Percentiles rank a stretch among this genome's conserved stretches.
These are phyloP conservation scores for Neurospora hispaniola DNA, from an alignment of 495 filamentous ascomycete genomes.

Conservation along the genomic window DNA sequence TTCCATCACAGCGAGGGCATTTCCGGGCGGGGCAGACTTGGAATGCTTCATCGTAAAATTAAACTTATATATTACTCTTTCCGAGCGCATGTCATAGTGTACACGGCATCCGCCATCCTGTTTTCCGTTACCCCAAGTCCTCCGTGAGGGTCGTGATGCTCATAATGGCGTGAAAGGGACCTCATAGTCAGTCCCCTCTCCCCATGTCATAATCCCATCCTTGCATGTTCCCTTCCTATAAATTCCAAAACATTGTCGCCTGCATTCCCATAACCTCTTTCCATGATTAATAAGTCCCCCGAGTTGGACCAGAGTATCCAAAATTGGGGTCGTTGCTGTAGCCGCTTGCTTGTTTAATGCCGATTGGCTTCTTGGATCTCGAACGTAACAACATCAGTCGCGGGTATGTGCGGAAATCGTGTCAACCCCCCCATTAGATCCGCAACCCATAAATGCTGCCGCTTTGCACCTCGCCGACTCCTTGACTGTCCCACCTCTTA, in stretches of 20 bases:
- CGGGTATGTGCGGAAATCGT: neutral
- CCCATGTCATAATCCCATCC: neutral
- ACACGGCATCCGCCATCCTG: neutral
- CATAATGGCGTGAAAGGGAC: neutral
- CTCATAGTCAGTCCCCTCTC: neutral
- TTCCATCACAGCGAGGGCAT: neutral
- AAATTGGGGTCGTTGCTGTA: neutral
- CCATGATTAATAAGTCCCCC: neutral
- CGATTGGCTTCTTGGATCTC: neutral
- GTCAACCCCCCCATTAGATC: neutral
- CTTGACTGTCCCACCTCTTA: neutral
- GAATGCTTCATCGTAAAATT: neutral
- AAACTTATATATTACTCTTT: neutral
- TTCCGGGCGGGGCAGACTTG: neutral
- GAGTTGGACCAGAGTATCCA: neutral
- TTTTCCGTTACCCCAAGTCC: neutral
- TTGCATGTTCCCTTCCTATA: neutral
- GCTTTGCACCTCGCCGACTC: neutral
- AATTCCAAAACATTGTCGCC: neutral
- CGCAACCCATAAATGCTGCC: neutral
- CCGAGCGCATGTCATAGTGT: neutral
- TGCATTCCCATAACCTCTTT: neutral
- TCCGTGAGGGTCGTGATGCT: neutral
- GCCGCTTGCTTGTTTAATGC: neutral
- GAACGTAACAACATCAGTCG: neutral